Evolutionary conservation across 257 asterid genomes (phyloP).

Genomic region (Solanum pennellii): DNA sequence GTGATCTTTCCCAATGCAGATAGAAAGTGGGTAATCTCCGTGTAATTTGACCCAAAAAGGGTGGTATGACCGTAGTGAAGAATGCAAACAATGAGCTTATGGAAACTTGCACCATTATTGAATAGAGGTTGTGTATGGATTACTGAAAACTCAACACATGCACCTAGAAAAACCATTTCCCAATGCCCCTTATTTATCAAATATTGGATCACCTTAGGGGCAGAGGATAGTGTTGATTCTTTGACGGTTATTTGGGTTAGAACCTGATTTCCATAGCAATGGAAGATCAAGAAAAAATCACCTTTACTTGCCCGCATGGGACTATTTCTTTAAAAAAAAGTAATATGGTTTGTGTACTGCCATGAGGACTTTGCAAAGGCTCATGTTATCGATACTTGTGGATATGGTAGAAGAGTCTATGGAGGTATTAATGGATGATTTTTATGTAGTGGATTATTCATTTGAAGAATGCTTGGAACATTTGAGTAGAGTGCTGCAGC

Average conservation of each 20-base stretch:
- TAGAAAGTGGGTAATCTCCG: neutral
- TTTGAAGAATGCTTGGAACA: neutral
- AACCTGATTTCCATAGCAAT: neutral
- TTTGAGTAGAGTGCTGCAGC: neutral
- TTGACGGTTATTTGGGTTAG: neutral
- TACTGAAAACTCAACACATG: neutral
- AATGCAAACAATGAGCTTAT: neutral
- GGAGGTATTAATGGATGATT: neutral
- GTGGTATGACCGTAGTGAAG: neutral
- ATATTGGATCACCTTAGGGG: neutral
- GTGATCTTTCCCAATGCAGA: neutral
- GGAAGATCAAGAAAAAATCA: neutral
- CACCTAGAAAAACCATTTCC: neutral
- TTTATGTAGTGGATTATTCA: neutral
- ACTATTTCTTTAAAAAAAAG: no score
- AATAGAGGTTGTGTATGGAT: neutral
- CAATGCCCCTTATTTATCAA: neutral
- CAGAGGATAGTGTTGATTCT: neutral
- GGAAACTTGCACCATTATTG: neutral
- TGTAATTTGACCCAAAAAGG: neutral
- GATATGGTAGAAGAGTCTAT: no score
- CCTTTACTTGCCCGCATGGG: neutral
- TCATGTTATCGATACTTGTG: neutral
- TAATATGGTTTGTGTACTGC: no score
- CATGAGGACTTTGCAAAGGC: no score